A percentile compares a stretch with the other conserved stretches of the same genome.
These are phyloP conservation scores for Calonectria henricotiae DNA, from an alignment of 2,329 filamentous ascomycete species.

Conservation along the genomic window DNA sequence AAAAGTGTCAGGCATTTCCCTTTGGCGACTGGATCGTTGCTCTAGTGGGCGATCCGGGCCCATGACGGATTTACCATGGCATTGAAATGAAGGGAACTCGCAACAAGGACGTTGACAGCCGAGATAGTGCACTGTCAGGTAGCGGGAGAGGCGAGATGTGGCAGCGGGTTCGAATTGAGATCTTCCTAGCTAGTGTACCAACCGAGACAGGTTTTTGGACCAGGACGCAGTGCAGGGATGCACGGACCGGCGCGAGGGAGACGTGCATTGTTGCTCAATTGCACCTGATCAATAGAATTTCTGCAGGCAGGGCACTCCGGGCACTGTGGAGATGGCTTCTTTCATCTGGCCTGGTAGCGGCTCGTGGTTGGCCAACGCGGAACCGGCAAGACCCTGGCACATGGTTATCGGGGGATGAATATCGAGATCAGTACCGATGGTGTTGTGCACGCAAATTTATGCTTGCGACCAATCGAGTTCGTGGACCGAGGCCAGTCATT, in stretches of 20 bases:
- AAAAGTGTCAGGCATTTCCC: slow-evolving; percentile 14
- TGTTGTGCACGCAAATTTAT: slow-evolving; percentile 32
- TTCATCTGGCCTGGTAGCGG: not conserved
- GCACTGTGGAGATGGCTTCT: slow-evolving; percentile 21
- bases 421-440: slow-evolving; percentile 32
- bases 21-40: slow-evolving; percentile 5
- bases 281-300: slow-evolving; percentile 13
- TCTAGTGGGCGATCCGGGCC: slow-evolving; percentile 9
- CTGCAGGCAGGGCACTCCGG: slow-evolving; percentile 11
- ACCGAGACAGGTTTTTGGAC: slow-evolving; percentile 20
- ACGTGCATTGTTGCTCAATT: slow-evolving; percentile 8
- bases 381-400: slow-evolving; percentile 19
- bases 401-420: slow-evolving; percentile 32
- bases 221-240: slow-evolving; percentile 8
- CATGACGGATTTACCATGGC: slow-evolving; percentile 10
- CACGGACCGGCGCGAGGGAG: slow-evolving; percentile 30
- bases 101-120: slow-evolving; percentile 8
- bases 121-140: slow-evolving; percentile 18
- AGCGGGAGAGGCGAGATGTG: slow-evolving; percentile 32
- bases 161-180: slow-evolving; percentile 47
- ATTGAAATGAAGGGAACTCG: slow-evolving; percentile 4
- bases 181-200: slow-evolving; percentile 41
- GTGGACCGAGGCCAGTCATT: slow-evolving; percentile 8
- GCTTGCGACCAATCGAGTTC: slow-evolving; percentile 30
- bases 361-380: slow-evolving; percentile 21